Base-by-base conservation (phyloP, 257 asterid species). In the Galeopsis tetrahit region DNA sequence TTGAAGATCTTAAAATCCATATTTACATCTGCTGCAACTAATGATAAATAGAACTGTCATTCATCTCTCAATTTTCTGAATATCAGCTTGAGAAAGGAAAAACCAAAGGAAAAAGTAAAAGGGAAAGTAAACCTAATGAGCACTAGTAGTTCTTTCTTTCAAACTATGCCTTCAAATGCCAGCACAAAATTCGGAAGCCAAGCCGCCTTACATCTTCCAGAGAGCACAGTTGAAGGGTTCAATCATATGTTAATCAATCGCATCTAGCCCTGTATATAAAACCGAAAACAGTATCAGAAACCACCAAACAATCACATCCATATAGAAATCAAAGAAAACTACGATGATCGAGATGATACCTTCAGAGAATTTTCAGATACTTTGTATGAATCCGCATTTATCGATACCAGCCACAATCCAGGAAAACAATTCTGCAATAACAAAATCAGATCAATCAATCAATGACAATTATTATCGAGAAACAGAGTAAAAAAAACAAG, bases 301-400 rank as follows among this genome's bases (percentile, higher is more conserved):
- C 49, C 70, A 60, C 14, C 69, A 69, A 59, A 55, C 33, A 10
- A 63, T n/a, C 21, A 71, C n/a, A 40, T 33, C 10, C 38, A 66
- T 58, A 70, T 10, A 14, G 72, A 42, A 71, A 63, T 57, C 49
- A 42, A 36, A 55, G 61, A 35, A 28, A 69, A 31, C 39, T 46
- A 28, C 10, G n/a, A 6, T 5, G 52, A 74, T 14, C 48, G 56
- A 70, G 67, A 63, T 66, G 33, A 71, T 75, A 84, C 97, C 97
- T 91, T 91, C 34, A 78, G 73, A 46, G 77, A 77, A 75, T 78
- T 81, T 62, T 84, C 88, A 69, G 88, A 78, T 4, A 90, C 97
- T 76, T 83, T 87, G 83, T 90, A 88, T 0, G 92, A 82, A 75
- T 87, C 92, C 1, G 83, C 88, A 31, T 82, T 87, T 56, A 90